A percentile compares a stretch with the other conserved stretches of the same genome.
Evolutionary conservation across 129 eudicot genomes (phyloP).

Genomic region (Helianthus tuberosus): DNA sequence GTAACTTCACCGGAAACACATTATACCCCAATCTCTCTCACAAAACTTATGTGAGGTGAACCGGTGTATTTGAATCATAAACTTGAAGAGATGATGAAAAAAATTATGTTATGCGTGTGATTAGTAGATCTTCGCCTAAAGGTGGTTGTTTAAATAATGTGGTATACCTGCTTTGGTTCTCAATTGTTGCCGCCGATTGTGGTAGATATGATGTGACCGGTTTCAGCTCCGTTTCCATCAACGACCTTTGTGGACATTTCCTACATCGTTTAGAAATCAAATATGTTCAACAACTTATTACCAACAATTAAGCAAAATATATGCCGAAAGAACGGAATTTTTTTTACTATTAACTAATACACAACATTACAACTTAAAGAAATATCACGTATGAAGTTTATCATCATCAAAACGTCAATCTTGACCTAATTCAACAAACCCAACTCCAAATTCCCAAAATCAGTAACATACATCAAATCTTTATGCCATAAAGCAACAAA

Average conservation of each 20-base stretch:
- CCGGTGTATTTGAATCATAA: neutral
- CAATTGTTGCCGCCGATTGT: no score
- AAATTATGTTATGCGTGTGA: no score
- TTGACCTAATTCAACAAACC: slow-evolving; percentile 11
- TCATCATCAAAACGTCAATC: slow-evolving; percentile 2
- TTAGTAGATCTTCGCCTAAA: no score
- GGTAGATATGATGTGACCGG: no score
- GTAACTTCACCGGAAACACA: no score
- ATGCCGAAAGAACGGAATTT: neutral
- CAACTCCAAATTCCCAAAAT: slow-evolving; percentile 25
- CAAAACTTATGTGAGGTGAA: no score
- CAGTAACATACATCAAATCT: slow-evolving; percentile 9
- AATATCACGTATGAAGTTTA: neutral
- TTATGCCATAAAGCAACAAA: slow-evolving; percentile 7
- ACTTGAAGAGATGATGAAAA: neutral
- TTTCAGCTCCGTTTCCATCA: no score
- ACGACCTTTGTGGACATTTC: no score
- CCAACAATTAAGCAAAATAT: neutral
- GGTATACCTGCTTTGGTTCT: no score
- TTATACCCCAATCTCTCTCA: no score
- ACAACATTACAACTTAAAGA: neutral
- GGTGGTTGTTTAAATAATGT: no score
- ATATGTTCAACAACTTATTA: slow-evolving; percentile 1
- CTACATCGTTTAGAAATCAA: no score
- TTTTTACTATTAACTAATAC: neutral